Conservation (phyloP, 2,329 filamentous ascomycete species). For the Exophiala aquamarina region DNA sequence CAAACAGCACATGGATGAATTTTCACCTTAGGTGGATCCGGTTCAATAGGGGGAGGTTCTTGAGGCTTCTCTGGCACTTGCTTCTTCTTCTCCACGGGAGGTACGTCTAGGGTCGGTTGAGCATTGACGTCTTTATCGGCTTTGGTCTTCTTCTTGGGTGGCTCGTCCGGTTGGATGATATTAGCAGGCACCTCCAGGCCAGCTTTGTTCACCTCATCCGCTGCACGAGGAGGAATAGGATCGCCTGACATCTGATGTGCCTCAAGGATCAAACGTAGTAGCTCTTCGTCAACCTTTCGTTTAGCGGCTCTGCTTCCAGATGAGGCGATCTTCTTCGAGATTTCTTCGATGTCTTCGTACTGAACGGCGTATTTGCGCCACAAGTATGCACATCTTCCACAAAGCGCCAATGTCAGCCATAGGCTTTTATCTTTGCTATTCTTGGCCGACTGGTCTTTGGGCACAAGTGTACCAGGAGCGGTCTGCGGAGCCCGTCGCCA, state of each 20-base stretch:
- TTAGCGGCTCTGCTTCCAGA: slow-evolving; percentile 82
- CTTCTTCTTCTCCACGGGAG: slow-evolving; percentile 62
- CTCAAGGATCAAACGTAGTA: slow-evolving; percentile 52
- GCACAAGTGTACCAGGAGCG: slow-evolving; percentile 67
- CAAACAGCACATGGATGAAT: slow-evolving; percentile 85
- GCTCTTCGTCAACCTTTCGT: slow-evolving; percentile 85
- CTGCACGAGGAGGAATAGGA: slow-evolving; percentile 42
- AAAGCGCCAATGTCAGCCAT: slow-evolving; percentile 77
- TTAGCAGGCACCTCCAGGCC: slow-evolving; percentile 40
- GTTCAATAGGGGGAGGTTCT: slow-evolving; percentile 62
- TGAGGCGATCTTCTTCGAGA: slow-evolving; percentile 80
- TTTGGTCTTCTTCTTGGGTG: slow-evolving; percentile 62
- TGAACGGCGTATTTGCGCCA: slow-evolving; percentile 96
- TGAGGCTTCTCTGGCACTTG: slow-evolving; percentile 56
- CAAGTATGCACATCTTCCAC: slow-evolving; percentile 83
- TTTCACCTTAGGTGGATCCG: slow-evolving; percentile 76
- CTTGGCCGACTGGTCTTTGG: slow-evolving; percentile 63
- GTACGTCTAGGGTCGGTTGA: slow-evolving; percentile 44
- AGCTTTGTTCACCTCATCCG: slow-evolving; percentile 44
- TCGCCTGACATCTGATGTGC: slow-evolving; percentile 45
- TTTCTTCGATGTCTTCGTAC: slow-evolving; percentile 91
- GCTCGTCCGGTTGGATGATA: slow-evolving; percentile 42
- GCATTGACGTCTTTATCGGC: slow-evolving; percentile 52
- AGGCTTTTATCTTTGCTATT: slow-evolving; percentile 72
- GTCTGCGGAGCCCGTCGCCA: slow-evolving; percentile 88